Conservation (phyloP, 495 filamentous ascomycete genomes). For the Hyphodiscus hymeniophilus region DNA sequence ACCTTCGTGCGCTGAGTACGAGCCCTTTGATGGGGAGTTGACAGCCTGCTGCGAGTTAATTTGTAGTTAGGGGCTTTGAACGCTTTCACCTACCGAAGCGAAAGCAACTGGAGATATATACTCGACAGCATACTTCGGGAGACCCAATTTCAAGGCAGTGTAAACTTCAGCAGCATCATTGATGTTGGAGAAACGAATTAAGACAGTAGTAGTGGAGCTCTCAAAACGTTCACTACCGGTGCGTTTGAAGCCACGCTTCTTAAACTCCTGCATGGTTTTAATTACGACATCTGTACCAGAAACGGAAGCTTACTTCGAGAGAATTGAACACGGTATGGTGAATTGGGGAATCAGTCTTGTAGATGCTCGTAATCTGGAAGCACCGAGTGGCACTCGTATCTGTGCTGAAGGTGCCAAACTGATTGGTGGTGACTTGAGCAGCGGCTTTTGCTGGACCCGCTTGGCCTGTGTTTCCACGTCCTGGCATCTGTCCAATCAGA, state of each 20-base stretch:
- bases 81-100: conserved; percentile 22
- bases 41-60: conserved; percentile 16
- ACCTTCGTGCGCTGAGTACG: conserved; percentile 35
- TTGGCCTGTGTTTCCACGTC: neutral
- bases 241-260: neutral
- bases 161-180: conserved; percentile 43
- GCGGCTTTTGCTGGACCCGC: neutral
- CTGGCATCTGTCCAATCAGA: neutral
- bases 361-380: conserved; percentile 13
- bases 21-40: neutral
- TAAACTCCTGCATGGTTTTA: conserved; percentile 5
- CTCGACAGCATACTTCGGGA: conserved; percentile 36
- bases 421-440: neutral
- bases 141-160: conserved; percentile 32
- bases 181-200: conserved; percentile 49
- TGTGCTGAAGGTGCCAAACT: conserved; percentile 16
- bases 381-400: conserved; percentile 9
- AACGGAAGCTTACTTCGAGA: conserved; percentile 1
- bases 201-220: conserved; percentile 30
- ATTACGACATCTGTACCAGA: neutral
- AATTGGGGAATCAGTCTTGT: neutral
- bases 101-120: conserved; percentile 41
- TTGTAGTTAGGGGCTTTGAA: neutral
- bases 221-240: conserved; percentile 11
- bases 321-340: neutral